Conservation (phyloP, 75 land plant species). For the Pinus taeda region DNA sequence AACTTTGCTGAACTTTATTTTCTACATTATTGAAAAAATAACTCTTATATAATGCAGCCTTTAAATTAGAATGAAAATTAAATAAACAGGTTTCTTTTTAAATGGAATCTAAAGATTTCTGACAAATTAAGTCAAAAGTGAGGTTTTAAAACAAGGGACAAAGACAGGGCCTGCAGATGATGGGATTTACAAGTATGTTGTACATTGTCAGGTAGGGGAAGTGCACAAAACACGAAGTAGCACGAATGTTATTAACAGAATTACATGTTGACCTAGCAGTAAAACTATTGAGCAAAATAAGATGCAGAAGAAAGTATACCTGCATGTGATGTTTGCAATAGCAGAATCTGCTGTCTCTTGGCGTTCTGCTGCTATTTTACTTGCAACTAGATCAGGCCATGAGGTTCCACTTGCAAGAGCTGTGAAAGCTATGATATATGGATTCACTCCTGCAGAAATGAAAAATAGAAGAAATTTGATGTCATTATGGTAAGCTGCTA, state of each 20-base stretch:
- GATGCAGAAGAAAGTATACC: slow-evolving; percentile 24
- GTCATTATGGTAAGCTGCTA: not conserved
- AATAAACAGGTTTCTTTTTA: not conserved
- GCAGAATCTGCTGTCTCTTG: slow-evolving; percentile 90
- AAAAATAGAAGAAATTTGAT: not conserved
- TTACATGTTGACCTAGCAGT: not conserved
- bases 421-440: slow-evolving; percentile 83
- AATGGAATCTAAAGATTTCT: not conserved
- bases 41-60: no score
- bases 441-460: slow-evolving; percentile 54
- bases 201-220: no score
- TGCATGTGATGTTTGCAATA: slow-evolving; percentile 93
- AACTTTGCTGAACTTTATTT: no score
- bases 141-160: not conserved
- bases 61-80: no score
- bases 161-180: no score
- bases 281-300: not conserved
- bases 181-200: not conserved
- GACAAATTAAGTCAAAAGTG: not conserved
- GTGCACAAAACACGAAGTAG: no score
- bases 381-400: slow-evolving; percentile 91
- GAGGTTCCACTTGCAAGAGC: slow-evolving; percentile 88
- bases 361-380: slow-evolving; percentile 90
- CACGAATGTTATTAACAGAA: no score
- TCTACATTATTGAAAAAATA: no score